These are phyloP conservation scores for Flaveria brownii DNA, from an alignment of 129 eudicot genomes.

Conservation along the genomic window DNA sequence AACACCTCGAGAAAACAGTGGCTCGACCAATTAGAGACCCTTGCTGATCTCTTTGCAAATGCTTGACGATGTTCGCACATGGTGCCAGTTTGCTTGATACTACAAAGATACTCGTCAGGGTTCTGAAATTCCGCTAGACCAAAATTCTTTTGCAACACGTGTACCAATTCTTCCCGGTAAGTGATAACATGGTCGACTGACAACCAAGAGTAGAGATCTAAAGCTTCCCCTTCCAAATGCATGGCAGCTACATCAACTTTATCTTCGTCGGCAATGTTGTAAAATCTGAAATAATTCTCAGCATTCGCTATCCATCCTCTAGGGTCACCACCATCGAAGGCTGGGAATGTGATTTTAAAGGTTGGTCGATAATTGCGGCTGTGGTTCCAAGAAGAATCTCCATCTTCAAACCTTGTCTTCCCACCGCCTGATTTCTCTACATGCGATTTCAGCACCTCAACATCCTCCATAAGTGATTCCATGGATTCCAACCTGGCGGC, in stretches of 20 bases:
- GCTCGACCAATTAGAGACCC: not conserved
- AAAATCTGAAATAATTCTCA: not conserved
- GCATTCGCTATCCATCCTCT: not conserved
- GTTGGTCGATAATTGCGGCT: too few relatives aligned
- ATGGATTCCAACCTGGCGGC: too few relatives aligned
- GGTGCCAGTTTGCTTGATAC: not conserved
- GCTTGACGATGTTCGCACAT: not conserved
- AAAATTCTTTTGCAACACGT: not conserved
- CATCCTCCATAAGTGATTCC: too few relatives aligned
- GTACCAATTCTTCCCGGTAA: not conserved
- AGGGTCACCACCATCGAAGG: not conserved
- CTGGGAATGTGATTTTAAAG: not conserved
- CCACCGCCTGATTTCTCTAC: too few relatives aligned
- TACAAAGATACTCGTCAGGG: not conserved
- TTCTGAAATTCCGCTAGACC: not conserved
- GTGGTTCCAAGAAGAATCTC: too few relatives aligned
- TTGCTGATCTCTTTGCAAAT: not conserved
- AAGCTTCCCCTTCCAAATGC: not conserved
- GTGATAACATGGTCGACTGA: not conserved
- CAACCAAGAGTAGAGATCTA: not conserved
- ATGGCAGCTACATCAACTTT: not conserved
- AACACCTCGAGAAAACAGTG: not conserved
- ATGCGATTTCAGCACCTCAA: too few relatives aligned
- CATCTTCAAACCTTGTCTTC: too few relatives aligned
- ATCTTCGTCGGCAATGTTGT: not conserved